These are phyloP conservation scores for Malus sylvestris DNA, from an alignment of 306 rosid genomes.

Conservation along the genomic window DNA sequence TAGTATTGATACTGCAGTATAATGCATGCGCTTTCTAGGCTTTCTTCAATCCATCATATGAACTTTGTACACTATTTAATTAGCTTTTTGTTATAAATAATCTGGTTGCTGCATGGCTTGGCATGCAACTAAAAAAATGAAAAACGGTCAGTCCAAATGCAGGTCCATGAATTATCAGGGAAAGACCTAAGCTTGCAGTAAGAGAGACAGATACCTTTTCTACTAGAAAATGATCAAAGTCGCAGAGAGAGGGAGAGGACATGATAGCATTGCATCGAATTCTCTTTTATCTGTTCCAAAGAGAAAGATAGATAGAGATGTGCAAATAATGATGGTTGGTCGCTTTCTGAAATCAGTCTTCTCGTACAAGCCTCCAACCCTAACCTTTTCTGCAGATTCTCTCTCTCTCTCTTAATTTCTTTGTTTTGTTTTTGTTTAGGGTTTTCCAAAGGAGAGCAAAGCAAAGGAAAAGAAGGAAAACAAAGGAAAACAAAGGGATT, in stretches of 20 bases:
- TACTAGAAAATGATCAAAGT: neutral
- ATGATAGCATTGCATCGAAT: conserved; percentile 52
- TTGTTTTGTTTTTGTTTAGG: neutral
- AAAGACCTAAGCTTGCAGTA: neutral
- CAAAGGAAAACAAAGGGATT: conserved; percentile 24
- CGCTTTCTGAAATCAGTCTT: conserved; percentile 68
- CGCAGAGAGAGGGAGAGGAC: conserved; percentile 10
- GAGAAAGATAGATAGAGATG: neutral
- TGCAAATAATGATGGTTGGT: conserved; percentile 48
- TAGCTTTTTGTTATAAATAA: no score
- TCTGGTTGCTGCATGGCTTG: neutral
- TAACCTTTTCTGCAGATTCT: conserved; percentile 69
- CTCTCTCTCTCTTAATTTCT: neutral
- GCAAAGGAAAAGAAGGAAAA: neutral
- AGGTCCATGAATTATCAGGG: neutral
- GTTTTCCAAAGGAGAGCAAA: conserved; percentile 4
- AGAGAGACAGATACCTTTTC: neutral
- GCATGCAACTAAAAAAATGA: neutral
- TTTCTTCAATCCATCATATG: neutral
- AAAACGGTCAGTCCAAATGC: neutral
- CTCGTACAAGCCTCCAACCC: conserved; percentile 69
- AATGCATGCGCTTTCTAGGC: neutral
- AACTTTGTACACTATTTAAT: neutral
- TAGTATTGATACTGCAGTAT: neutral
- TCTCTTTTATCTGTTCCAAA: conserved; percentile 28